Evolutionary conservation across 2,329 filamentous ascomycete species (phyloP), one percentile per base, ranked within the genome.

Genomic region (Dissoconium aciculare): DNA sequence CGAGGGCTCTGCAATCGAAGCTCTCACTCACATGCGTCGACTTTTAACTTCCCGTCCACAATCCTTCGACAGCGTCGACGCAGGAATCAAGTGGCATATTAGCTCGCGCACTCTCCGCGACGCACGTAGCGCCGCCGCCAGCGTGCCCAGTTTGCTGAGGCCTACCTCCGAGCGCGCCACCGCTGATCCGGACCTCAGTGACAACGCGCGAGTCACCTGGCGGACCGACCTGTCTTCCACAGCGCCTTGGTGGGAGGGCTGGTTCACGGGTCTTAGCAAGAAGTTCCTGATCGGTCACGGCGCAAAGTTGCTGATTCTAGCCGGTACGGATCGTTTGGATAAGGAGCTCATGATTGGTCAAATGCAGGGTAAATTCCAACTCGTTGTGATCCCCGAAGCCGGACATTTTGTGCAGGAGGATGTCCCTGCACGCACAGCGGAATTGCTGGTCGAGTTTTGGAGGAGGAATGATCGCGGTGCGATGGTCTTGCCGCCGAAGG

Each of bases 391-490:
- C 46, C 85, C 89, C 1, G 82, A 93, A 52, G 84, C 89, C 2
- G 89, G 89, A 0, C 89, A 98, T 54, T 98, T 98, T 49, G 74
- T 98, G 33, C 89, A 98, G 42, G 89, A 98, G 55, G 89, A 98
- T 53, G 69, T 87, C 29, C 85, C 89, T 0, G 79, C 84, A 49
- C 91, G 87, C 62, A 91, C 79, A 26, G 89, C 89, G 1, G 66
- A 78, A 44, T 69, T 83, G 5, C 61, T 95, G 30, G 80, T 79
- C 2, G 89, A 98, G 51, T 95, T 98, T 51, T 87, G 89, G 50
- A 78, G 76, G 43, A 67, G 89, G 31, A 98, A 98, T 51, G 87
- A 95, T 57, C 68, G 85, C 37, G 83, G 73, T 46, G 69, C 76
- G 8, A 54, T 98, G 35, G 78, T 95, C 1, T 61, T 98, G 39